Percentiles rank a stretch among this genome's conserved stretches.
These are phyloP conservation scores for Pleurotus tuber-regium DNA, from an alignment of 768 basidiomycete genomes.

Conservation along the genomic window DNA sequence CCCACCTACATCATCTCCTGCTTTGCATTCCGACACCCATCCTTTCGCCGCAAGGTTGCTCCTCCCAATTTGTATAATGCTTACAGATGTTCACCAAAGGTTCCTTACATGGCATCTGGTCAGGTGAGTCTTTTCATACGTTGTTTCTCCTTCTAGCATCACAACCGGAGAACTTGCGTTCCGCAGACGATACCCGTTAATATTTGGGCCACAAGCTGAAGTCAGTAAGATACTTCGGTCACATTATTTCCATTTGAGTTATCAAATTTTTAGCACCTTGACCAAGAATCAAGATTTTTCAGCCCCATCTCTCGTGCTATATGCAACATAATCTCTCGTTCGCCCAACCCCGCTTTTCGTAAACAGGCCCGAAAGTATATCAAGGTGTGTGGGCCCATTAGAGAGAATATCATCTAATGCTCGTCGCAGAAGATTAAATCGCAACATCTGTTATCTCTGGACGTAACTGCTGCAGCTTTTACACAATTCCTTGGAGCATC, in stretches of 20 bases:
- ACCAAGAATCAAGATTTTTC: constrained; percentile 48
- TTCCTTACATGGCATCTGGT: constrained; percentile 60
- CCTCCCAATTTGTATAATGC: constrained; percentile 49
- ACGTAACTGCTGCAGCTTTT: constrained; percentile 26
- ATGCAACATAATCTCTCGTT: constrained; percentile 48
- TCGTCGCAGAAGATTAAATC: constrained; percentile 24
- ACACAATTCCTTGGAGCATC: constrained; percentile 21
- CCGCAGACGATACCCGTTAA: constrained; percentile 69
- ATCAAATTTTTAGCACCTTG: constrained; percentile 47
- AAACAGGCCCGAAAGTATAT: constrained; percentile 40
- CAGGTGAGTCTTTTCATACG: constrained; percentile 45
- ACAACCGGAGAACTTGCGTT: no score
- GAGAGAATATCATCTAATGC: constrained; percentile 2
- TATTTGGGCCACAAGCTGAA: constrained; percentile 69
- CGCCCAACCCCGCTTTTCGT: constrained; percentile 45
- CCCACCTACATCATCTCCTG: no score
- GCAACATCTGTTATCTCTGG: constrained; percentile 24
- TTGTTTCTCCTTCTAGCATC: no score
- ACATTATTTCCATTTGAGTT: constrained; percentile 5
- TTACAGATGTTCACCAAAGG: constrained; percentile 50
- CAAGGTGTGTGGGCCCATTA: constrained; percentile 36
- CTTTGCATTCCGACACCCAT: constrained; percentile 17
- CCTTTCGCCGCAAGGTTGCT: constrained; percentile 58
- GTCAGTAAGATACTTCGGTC: constrained; percentile 31
- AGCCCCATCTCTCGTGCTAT: constrained; percentile 49